Evolutionary conservation across 192 early-diverging fungal genomes (phyloP).

Genomic region (Coemansia sp.): DNA sequence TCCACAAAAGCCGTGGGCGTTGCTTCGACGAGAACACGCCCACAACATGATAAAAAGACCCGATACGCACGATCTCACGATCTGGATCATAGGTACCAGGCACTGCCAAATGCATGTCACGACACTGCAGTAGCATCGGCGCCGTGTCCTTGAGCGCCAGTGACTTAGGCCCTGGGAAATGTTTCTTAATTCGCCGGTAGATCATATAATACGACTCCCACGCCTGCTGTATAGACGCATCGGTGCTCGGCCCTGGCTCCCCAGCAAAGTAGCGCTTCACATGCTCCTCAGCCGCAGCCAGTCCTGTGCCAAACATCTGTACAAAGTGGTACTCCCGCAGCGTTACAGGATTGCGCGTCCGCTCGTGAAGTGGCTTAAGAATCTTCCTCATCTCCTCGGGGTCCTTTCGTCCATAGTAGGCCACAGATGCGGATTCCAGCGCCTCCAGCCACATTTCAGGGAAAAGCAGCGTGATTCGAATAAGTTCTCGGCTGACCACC

Average conservation of each 20-base stretch:
- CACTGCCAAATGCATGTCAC: conserved; percentile 84
- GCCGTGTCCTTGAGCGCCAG: conserved; percentile 85
- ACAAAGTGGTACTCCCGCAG: conserved; percentile 87
- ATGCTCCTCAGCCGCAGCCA: conserved; percentile 85
- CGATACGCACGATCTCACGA: conserved; percentile 78
- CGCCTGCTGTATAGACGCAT: conserved; percentile 83
- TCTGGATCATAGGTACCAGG: conserved; percentile 86
- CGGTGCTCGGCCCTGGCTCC: conserved; percentile 62
- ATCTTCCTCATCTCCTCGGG: conserved; percentile 86
- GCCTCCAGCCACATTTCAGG: conserved; percentile 97
- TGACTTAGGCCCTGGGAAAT: conserved; percentile 76
- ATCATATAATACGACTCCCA: conserved; percentile 87
- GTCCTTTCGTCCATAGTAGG: conserved; percentile 78
- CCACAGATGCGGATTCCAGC: conserved; percentile 79
- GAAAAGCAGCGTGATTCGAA: conserved; percentile 92
- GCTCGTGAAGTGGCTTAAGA: conserved; percentile 82
- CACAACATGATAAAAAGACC: conserved; percentile 75
- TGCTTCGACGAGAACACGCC: conserved; percentile 90
- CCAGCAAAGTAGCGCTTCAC: conserved; percentile 63
- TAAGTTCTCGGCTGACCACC: conserved; percentile 91
- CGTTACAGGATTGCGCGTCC: conserved; percentile 72
- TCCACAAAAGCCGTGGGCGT: conserved; percentile 77
- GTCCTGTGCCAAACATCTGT: conserved; percentile 83
- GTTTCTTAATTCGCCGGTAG: conserved; percentile 77
- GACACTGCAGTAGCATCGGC: conserved; percentile 79